These are phyloP conservation scores for Bipolaris zeicola DNA, from an alignment of 2,329 filamentous ascomycete species.

Conservation along the genomic window DNA sequence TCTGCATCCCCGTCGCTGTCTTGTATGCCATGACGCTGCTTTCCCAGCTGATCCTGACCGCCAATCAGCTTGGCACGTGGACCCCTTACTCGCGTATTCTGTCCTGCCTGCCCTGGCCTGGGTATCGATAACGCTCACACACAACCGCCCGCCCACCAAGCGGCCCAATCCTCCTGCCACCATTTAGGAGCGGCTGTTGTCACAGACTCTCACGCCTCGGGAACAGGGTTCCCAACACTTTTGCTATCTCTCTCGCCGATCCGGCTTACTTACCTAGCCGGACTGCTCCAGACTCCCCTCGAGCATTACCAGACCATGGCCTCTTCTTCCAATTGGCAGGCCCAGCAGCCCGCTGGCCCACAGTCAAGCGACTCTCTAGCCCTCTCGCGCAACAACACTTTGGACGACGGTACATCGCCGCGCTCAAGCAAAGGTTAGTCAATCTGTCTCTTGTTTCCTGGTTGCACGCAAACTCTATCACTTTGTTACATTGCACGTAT, in stretches of 20 bases:
- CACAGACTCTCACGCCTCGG: slow-evolving; percentile 8
- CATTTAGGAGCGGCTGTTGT: slow-evolving; percentile 23
- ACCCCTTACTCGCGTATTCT: slow-evolving; percentile 23
- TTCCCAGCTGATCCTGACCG: slow-evolving; percentile 14
- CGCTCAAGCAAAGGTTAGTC: slow-evolving; percentile 45
- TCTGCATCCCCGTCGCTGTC: background rate
- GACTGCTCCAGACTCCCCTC: background rate
- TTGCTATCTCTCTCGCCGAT: slow-evolving; percentile 2
- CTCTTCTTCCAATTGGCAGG: slow-evolving; percentile 34
- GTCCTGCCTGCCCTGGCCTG: slow-evolving; percentile 8
- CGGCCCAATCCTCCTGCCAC: slow-evolving; percentile 17
- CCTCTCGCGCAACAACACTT: slow-evolving; percentile 19
- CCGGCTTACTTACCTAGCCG: slow-evolving; percentile 10
- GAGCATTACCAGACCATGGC: slow-evolving; percentile 34
- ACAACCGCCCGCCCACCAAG: slow-evolving; percentile 18
- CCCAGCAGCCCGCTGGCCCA: slow-evolving; percentile 22
- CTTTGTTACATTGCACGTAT: background rate
- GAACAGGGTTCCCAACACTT: slow-evolving; percentile 1
- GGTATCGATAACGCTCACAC: slow-evolving; percentile 19
- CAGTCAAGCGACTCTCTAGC: slow-evolving; percentile 28
- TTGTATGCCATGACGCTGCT: background rate
- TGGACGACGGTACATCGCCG: slow-evolving; percentile 37
- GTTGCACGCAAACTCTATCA: background rate
- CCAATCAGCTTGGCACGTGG: slow-evolving; percentile 44
- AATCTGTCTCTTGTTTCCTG: background rate